Conservation (phyloP, 2,329 filamentous ascomycete genomes). For the Fusarium siculi region DNA sequence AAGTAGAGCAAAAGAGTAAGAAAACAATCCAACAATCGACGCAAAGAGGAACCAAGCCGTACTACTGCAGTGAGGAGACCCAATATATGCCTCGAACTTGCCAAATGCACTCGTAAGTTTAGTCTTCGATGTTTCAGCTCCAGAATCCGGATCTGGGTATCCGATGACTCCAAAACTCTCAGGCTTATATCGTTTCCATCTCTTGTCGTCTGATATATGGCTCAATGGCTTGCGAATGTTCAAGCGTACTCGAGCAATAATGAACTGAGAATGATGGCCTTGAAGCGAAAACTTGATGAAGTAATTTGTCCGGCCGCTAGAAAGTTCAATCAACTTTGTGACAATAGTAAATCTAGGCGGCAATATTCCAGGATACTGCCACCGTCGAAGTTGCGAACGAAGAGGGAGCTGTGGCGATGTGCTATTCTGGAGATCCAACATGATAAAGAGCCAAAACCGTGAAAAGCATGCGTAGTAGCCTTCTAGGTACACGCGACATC, state of each 20-base stretch:
- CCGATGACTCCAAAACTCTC: rapidly evolving
- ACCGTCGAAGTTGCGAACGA: rapidly evolving
- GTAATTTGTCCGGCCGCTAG: rapidly evolving
- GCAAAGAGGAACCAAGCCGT: no score
- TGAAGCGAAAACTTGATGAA: rapidly evolving
- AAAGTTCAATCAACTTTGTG: rapidly evolving
- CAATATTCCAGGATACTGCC: rapidly evolving
- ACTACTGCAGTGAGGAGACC: no score
- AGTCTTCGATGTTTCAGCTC: rapidly evolving
- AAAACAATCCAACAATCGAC: rapidly evolving
- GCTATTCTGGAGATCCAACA: neutral
- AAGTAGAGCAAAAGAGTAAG: rapidly evolving
- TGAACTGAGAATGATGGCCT: rapidly evolving
- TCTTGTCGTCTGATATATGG: rapidly evolving
- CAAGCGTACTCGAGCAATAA: no score
- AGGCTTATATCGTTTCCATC: rapidly evolving
- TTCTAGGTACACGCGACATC: no score
- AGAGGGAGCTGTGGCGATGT: rapidly evolving
- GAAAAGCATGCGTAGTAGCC: neutral
- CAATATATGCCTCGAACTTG: rapidly evolving
- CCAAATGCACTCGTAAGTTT: rapidly evolving
- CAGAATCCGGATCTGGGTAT: rapidly evolving
- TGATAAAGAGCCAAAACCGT: rapidly evolving
- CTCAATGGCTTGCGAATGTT: no score
- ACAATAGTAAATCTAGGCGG: rapidly evolving